Evolutionary conservation across 805 yeast genomes (phyloP).

Genomic region (Yamadazyma tumulicola): DNA sequence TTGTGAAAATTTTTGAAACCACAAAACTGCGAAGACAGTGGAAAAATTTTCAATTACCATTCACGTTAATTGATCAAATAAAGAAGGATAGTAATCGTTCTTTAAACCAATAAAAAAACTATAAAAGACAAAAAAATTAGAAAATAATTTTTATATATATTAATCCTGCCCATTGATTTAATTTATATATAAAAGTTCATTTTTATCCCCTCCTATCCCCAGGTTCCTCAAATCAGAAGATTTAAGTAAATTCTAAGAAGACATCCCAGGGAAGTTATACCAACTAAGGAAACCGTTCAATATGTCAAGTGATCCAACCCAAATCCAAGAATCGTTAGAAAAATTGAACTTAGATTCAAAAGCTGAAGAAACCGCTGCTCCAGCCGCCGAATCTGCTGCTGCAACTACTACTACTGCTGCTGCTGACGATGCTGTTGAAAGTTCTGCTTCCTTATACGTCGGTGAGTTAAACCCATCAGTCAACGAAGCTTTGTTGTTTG

Average conservation of each 20-base stretch:
- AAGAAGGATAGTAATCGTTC: not conserved
- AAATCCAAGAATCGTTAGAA: constrained; percentile 46
- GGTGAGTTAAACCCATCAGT: constrained; percentile 94
- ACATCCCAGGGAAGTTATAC: too few relatives aligned
- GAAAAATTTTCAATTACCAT: constrained; percentile 6
- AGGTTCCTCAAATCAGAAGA: too few relatives aligned
- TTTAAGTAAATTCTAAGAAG: too few relatives aligned
- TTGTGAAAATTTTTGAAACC: too few relatives aligned
- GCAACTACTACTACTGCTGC: constrained; percentile 18
- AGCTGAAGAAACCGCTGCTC: constrained; percentile 27
- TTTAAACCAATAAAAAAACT: not conserved
- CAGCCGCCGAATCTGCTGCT: too few relatives aligned
- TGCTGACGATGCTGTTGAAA: constrained; percentile 45
- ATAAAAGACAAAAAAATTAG: constrained; percentile 11
- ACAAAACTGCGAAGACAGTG: constrained; percentile 6
- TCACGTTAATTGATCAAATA: not conserved
- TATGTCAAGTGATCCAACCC: constrained; percentile 37
- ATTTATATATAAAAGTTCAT: not conserved
- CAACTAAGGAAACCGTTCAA: constrained; percentile 10
- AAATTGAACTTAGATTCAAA: constrained; percentile 42
- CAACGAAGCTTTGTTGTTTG: constrained; percentile 91
- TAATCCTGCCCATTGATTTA: constrained; percentile 1
- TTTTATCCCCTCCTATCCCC: not conserved
- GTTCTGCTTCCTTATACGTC: constrained; percentile 87
- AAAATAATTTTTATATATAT: constrained; percentile 5